Evolutionary conservation across 108 stramenopile species (phyloP).

Genomic region (Cyclostephanos tholiformis): DNA sequence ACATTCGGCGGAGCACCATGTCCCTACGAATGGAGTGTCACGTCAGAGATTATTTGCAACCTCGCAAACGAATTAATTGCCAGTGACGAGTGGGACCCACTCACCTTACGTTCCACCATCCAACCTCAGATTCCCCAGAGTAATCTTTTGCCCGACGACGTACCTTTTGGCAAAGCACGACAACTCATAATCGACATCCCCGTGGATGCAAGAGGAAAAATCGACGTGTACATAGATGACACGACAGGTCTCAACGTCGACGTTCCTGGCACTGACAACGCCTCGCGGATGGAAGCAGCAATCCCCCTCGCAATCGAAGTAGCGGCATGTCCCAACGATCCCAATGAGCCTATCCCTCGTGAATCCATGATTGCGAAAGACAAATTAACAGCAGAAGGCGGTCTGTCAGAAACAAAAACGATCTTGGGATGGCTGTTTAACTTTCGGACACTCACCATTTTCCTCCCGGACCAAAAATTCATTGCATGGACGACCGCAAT

Average conservation of each 20-base stretch:
- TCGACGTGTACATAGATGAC: slow-evolving; percentile 33
- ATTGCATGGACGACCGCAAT: slow-evolving; percentile 7
- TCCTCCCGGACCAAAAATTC: slow-evolving; percentile 28
- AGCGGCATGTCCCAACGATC: not conserved
- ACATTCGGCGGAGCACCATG: too few relatives aligned
- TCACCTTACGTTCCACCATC: too few relatives aligned
- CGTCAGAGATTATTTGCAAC: slow-evolving; percentile 29
- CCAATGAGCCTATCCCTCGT: slow-evolving; percentile 23
- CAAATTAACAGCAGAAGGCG: slow-evolving; percentile 7
- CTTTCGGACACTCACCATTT: slow-evolving; percentile 15
- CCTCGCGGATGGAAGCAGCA: too few relatives aligned
- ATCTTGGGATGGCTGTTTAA: slow-evolving; percentile 30
- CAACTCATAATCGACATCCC: slow-evolving; percentile 25
- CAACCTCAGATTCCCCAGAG: not conserved
- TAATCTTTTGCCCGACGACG: not conserved
- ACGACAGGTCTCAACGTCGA: too few relatives aligned
- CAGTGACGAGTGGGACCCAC: too few relatives aligned
- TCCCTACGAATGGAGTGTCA: slow-evolving; percentile 19
- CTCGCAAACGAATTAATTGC: slow-evolving; percentile 8
- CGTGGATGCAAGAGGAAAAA: slow-evolving; percentile 9
- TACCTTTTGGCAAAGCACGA: slow-evolving; percentile 11
- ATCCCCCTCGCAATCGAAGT: slow-evolving; percentile 31
- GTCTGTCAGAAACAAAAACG: slow-evolving; percentile 13
- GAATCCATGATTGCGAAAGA: slow-evolving; percentile 32
- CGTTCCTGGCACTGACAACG: too few relatives aligned